phyloP scores from a whole-genome alignment of 192 early-diverging fungal genomes.

The Backusella circina region DNA sequence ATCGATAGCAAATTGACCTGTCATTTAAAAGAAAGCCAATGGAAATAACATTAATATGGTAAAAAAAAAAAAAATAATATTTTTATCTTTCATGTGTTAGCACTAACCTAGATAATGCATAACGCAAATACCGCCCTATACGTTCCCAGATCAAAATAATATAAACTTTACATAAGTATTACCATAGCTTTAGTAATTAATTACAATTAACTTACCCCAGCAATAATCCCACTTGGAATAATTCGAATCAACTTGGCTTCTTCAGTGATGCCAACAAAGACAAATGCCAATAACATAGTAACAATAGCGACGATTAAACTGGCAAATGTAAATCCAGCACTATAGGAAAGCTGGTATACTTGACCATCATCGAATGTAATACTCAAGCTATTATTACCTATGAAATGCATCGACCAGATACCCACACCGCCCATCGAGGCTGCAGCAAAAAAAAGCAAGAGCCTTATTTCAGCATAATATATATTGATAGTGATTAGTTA shows the following conservation, averaged over 20 bases:
- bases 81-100: background rate
- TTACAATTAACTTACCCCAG: constrained; percentile 23
- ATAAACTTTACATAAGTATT: background rate
- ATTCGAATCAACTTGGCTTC: constrained; percentile 32
- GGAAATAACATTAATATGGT: background rate
- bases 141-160: background rate
- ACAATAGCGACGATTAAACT: constrained; percentile 31
- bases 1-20: constrained; percentile 37
- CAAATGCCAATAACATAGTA: constrained; percentile 31
- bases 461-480: constrained; percentile 4
- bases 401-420: constrained; percentile 45
- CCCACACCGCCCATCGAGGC: constrained; percentile 37
- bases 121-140: constrained; percentile 25
- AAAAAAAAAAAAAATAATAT: background rate
- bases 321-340: constrained; percentile 28
- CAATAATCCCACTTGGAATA: constrained; percentile 33
- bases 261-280: constrained; percentile 32
- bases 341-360: constrained; percentile 29
- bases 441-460: constrained; percentile 30
- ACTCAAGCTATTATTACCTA: constrained; percentile 31
- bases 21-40: background rate
- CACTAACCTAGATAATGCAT: constrained; percentile 38
- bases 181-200: background rate
- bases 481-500: background rate
- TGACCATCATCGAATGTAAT: constrained; percentile 4